phyloP scores from a whole-genome alignment of 192 early-diverging fungal species.

The Podila epigama region DNA sequence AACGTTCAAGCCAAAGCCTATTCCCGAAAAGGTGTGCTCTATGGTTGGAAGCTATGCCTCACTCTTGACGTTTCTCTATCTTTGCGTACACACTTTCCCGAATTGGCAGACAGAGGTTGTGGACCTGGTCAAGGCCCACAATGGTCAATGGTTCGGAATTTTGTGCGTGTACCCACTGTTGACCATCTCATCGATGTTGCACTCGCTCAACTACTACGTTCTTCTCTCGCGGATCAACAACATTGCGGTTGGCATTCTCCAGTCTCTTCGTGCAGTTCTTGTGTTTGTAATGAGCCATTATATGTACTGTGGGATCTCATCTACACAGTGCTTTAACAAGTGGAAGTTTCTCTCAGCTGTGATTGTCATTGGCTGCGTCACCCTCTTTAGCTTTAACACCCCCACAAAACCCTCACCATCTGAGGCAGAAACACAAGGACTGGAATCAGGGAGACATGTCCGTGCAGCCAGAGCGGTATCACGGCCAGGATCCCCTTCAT shows the following conservation, averaged over 20 bases:
- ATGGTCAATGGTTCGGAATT: slow-evolving; percentile 29
- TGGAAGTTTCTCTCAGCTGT: slow-evolving; percentile 61
- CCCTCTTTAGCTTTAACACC: slow-evolving; percentile 58
- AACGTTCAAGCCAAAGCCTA: slow-evolving; percentile 45
- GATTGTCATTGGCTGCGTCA: slow-evolving; percentile 62
- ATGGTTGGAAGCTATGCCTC: slow-evolving; percentile 57
- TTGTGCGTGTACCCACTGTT: slow-evolving; percentile 52
- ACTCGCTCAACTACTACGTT: slow-evolving; percentile 64
- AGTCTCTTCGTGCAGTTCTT: slow-evolving; percentile 61
- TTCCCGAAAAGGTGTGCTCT: slow-evolving; percentile 60
- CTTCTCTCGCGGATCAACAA: slow-evolving; percentile 60
- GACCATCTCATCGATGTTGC: slow-evolving; percentile 51
- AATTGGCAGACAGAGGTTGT: slow-evolving; percentile 51
- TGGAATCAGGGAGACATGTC: too few relatives aligned
- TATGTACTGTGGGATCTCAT: slow-evolving; percentile 59
- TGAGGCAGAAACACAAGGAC: too few relatives aligned
- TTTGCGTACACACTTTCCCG: slow-evolving; percentile 59
- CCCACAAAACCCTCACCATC: too few relatives aligned
- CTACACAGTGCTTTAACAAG: slow-evolving; percentile 64
- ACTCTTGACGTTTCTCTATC: slow-evolving; percentile 52
- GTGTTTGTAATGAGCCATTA: slow-evolving; percentile 66
- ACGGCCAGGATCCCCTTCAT: too few relatives aligned
- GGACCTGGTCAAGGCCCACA: slow-evolving; percentile 4
- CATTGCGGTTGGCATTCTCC: slow-evolving; percentile 64
- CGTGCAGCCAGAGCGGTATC: too few relatives aligned